Evolutionary conservation across 202 grass and related monocot genomes (phyloP), one percentile per base, ranked within the genome.

Genomic region (Digitaria exilis): DNA sequence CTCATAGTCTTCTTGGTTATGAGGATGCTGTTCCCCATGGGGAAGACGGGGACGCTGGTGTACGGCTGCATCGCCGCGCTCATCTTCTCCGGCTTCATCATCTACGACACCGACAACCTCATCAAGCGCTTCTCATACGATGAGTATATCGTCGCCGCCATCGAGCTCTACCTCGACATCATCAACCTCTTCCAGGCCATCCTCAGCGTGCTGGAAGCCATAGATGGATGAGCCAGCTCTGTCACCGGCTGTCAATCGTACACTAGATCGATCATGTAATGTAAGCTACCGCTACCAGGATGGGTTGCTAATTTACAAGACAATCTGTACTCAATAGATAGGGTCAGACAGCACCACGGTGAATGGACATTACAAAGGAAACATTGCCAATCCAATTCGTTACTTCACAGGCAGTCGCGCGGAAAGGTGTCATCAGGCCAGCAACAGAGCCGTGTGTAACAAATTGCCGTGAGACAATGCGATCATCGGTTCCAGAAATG

Each of bases 71-170:
- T 98, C 31, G 85, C 87, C 0, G 87, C 92, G 29, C 70, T 98
- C 6, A 4, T 96, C 29, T 98, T 98, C 83, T 94, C 85, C 4
- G 96, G 65, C 1, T 94, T 88, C 89, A 94, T 98, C 77, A 87
- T 98, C 84, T 96, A 98, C 49, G 91, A 98, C 89, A 96, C 96
- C 39, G 93, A 96, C 54, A 92, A 92, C 65, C 93, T 96, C 78
- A 96, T 98, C 87, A 98, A 90, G 83, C 69, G 91, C 28, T 91
- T 87, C 73, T 80, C 65, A 59, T 98, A 98, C 39, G 93, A 98
- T 26, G 88, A 96, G 80, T 96, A 96, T 43, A 68, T 98, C 4
- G 28, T 37, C 49, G 96, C 96, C 3, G 83, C 96, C 48, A 91
- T 94, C 69, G 77, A 84, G 42, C 85, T 98, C 63, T 98, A 98